Conservation (phyloP, 257 asterid genomes). For the Hygrophila difformis region DNA sequence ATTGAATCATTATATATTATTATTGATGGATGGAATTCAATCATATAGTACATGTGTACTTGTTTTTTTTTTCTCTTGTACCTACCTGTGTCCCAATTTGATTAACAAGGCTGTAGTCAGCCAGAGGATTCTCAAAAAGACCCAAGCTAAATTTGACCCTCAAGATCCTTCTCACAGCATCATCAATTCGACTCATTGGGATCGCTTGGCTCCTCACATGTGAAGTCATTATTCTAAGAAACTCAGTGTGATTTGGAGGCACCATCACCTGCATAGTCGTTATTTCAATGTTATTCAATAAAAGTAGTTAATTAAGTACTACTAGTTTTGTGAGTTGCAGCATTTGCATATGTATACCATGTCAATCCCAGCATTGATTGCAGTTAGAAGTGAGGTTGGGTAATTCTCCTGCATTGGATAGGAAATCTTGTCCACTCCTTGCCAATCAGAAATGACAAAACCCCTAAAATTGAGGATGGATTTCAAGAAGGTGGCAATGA, state of each 20-base stretch:
- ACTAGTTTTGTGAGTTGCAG: no score
- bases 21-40: no score
- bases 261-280: conserved; percentile 67
- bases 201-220: conserved; percentile 37
- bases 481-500: conserved; percentile 55
- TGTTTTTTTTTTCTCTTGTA: no score
- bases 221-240: conserved; percentile 29
- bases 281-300: no score
- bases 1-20: conserved; percentile 10
- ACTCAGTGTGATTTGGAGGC: conserved; percentile 30
- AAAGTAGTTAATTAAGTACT: no score
- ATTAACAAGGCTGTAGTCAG: conserved; percentile 34
- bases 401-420: conserved; percentile 45
- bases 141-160: conserved; percentile 58
- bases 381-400: conserved; percentile 35
- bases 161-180: conserved; percentile 54
- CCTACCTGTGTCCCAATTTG: background rate
- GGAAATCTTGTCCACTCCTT: conserved; percentile 44
- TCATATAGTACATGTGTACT: no score
- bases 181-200: conserved; percentile 55
- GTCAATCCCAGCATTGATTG: conserved; percentile 56
- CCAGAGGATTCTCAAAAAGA: conserved; percentile 52
- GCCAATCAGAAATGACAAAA: conserved; percentile 37
- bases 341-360: conserved; percentile 27
- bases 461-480: conserved; percentile 58